These are phyloP conservation scores for Cynanchum wilfordii DNA, from an alignment of 257 asterid genomes.

Conservation along the genomic window DNA sequence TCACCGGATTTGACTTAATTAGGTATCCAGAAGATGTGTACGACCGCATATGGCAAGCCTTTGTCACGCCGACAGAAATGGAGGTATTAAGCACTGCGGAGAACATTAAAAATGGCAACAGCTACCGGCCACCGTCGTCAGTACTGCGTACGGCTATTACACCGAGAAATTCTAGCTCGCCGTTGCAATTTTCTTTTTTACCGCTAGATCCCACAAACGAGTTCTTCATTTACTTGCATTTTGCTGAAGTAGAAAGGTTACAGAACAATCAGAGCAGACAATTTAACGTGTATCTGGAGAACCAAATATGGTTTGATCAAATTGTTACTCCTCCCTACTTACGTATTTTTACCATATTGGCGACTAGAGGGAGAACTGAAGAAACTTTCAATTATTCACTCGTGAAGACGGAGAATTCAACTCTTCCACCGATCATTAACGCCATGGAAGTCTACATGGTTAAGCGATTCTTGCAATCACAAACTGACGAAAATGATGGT, in stretches of 20 bases:
- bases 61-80: fast-evolving
- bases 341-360: background rate
- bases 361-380: background rate
- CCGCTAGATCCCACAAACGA: conserved; percentile 7
- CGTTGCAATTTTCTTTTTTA: background rate
- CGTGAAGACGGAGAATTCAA: background rate
- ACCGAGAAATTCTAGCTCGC: background rate
- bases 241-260: conserved; percentile 23
- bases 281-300: conserved; percentile 13
- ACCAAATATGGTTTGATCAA: background rate
- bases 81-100: background rate
- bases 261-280: conserved; percentile 18
- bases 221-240: conserved; percentile 22
- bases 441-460: conserved; percentile 29
- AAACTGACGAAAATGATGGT: conserved; percentile 36
- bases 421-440: conserved; percentile 30
- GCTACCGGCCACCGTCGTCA: background rate
- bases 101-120: background rate
- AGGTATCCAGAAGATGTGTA: conserved; percentile 25
- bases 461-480: conserved; percentile 18
- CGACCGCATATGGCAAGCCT: conserved; percentile 30
- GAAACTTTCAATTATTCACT: conserved; percentile 1
- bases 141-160: conserved; percentile 27
- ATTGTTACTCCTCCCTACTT: background rate
- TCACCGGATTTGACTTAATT: background rate